These are phyloP conservation scores for Aspergillus panamensis DNA, from an alignment of 495 filamentous ascomycete genomes.

Conservation along the genomic window DNA sequence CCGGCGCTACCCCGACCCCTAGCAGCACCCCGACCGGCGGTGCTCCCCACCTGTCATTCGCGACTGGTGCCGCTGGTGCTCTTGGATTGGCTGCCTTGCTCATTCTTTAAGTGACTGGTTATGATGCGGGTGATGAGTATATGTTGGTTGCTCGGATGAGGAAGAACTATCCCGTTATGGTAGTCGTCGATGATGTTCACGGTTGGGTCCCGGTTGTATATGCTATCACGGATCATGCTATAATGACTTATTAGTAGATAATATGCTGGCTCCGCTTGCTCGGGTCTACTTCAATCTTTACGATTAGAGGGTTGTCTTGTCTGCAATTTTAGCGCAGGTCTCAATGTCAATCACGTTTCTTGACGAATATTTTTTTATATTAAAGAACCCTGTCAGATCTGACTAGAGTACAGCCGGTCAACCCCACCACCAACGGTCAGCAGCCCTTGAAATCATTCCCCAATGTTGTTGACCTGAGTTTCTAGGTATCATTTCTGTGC, in stretches of 20 bases:
- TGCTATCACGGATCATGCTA: background rate
- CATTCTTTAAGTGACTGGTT: constrained; percentile 32
- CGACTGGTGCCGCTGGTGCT: constrained; percentile 36
- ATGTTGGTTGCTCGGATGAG: background rate
- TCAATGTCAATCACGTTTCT: too few relatives aligned
- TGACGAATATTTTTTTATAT: too few relatives aligned
- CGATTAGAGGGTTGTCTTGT: too few relatives aligned
- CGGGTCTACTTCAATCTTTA: background rate
- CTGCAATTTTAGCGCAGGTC: too few relatives aligned
- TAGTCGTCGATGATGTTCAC: background rate
- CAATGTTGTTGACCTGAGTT: too few relatives aligned
- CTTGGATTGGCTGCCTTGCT: constrained; percentile 41
- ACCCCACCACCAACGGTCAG: too few relatives aligned
- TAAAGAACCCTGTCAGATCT: too few relatives aligned
- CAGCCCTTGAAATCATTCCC: too few relatives aligned
- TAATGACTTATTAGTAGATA: constrained; percentile 5
- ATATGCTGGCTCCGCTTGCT: background rate
- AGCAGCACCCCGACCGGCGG: constrained; percentile 24
- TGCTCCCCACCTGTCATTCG: constrained; percentile 35
- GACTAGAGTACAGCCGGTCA: too few relatives aligned
- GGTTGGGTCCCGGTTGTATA: background rate
- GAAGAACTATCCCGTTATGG: background rate
- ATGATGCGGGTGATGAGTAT: background rate
- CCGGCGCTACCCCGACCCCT: constrained; percentile 2
- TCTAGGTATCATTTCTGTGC: too few relatives aligned